These are phyloP conservation scores for Chaetomium strumarium DNA, from an alignment of 2,329 filamentous ascomycete genomes.

Conservation along the genomic window DNA sequence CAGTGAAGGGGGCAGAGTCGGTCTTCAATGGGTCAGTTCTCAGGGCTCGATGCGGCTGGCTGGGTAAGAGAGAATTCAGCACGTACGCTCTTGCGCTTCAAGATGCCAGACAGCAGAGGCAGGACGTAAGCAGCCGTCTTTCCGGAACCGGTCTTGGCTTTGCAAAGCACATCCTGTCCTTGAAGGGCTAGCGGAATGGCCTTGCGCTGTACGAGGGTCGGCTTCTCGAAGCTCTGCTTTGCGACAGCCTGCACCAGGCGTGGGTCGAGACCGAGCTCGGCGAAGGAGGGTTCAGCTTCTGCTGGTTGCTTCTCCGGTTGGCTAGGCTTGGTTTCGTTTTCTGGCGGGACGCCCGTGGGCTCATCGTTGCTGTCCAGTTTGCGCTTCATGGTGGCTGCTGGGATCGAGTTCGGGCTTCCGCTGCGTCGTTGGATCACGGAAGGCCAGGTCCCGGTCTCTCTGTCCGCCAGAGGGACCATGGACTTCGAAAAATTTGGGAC, in stretches of 20 bases:
- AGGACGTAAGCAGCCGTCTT: conserved; percentile 96
- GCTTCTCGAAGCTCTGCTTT: conserved; percentile 75
- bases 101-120: conserved; percentile 76
- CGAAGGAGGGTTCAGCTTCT: conserved; percentile 53
- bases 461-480: not conserved
- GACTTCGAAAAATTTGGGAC: conserved; percentile 6
- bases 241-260: conserved; percentile 81
- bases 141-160: conserved; percentile 90
- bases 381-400: conserved; percentile 46
- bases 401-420: not conserved
- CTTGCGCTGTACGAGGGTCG: conserved; percentile 82
- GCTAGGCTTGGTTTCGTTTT: conserved; percentile 27
- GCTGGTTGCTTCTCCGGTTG: conserved; percentile 8
- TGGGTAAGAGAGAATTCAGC: not conserved
- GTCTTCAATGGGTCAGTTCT: conserved; percentile 32
- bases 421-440: not conserved
- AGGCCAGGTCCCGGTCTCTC: not conserved
- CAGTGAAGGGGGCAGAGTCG: conserved; percentile 49
- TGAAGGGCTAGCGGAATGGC: conserved; percentile 83
- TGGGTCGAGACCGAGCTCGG: conserved; percentile 72
- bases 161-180: conserved; percentile 83
- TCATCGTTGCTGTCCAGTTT: conserved; percentile 55
- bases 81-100: conserved; percentile 60
- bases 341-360: conserved; percentile 26
- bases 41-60: too few relatives aligned